These are phyloP conservation scores for Sedum album DNA, from an alignment of 164 flowering plant species.

Conservation along the genomic window DNA sequence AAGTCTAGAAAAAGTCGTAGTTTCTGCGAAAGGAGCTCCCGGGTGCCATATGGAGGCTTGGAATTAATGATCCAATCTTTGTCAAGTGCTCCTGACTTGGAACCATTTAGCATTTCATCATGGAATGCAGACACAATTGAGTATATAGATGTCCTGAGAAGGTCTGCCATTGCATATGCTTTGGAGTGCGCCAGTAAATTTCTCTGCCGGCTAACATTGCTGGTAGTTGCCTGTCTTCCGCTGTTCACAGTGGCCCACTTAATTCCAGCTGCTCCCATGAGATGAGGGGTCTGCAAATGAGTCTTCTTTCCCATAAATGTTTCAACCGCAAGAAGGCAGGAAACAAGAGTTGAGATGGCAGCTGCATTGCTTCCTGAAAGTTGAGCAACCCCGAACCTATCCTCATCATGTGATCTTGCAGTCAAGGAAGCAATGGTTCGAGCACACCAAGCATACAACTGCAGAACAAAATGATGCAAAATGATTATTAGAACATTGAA, in stretches of 20 bases:
- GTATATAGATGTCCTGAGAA: slow-evolving; percentile 69
- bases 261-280: slow-evolving; percentile 59
- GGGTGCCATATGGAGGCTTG: slow-evolving; percentile 61
- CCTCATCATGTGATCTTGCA: slow-evolving; percentile 66
- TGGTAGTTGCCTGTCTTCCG: slow-evolving; percentile 33
- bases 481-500: not conserved
- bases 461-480: slow-evolving; percentile 17
- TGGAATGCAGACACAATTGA: slow-evolving; percentile 59
- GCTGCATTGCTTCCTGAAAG: slow-evolving; percentile 77
- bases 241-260: slow-evolving; percentile 57
- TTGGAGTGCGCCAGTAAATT: slow-evolving; percentile 41
- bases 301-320: slow-evolving; percentile 86
- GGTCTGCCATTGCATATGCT: slow-evolving; percentile 78
- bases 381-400: slow-evolving; percentile 85
- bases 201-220: slow-evolving; percentile 33
- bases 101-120: slow-evolving; percentile 55
- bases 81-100: slow-evolving; percentile 55
- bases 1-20: slow-evolving; percentile 58
- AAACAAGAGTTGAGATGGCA: slow-evolving; percentile 62
- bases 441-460: slow-evolving; percentile 82
- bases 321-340: slow-evolving; percentile 78
- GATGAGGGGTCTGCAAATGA: slow-evolving; percentile 40
- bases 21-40: slow-evolving; percentile 64
- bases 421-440: slow-evolving; percentile 57
- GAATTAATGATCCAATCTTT: slow-evolving; percentile 61